phyloP scores from a whole-genome alignment of 108 stramenopile species.

The Seminavis robusta region DNA sequence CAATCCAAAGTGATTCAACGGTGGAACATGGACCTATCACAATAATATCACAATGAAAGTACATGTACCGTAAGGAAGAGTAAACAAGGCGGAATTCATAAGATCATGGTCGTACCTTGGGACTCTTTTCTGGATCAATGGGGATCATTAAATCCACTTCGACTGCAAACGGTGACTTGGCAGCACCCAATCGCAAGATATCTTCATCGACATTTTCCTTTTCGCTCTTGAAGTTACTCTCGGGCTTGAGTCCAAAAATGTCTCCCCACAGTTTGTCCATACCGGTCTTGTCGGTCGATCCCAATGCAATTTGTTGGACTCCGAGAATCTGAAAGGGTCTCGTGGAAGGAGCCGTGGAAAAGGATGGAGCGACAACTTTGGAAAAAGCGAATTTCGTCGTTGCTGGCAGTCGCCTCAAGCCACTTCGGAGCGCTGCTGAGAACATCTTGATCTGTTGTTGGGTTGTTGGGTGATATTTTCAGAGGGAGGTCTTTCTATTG shows the following conservation, averaged over 20 bases:
- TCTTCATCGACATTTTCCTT: slow-evolving; percentile 98
- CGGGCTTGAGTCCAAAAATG: slow-evolving; percentile 75
- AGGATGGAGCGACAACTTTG: too few species aligned
- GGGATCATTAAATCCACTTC: slow-evolving; percentile 98
- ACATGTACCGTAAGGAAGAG: background rate
- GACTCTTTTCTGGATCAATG: slow-evolving; percentile 70
- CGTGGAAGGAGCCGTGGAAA: too few species aligned
- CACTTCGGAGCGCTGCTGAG: too few species aligned
- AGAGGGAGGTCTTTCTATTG: too few species aligned
- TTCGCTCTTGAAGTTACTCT: slow-evolving; percentile 59
- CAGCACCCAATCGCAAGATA: slow-evolving; percentile 80
- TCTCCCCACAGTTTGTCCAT: slow-evolving; percentile 83
- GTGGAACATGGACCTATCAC: slow-evolving; percentile 64
- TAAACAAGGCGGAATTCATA: background rate
- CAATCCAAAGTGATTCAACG: slow-evolving; percentile 96
- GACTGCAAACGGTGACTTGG: slow-evolving; percentile 71
- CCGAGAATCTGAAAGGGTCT: slow-evolving; percentile 89
- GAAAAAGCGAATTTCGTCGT: too few species aligned
- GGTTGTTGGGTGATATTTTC: too few species aligned
- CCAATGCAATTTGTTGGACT: slow-evolving; percentile 96
- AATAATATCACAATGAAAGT: background rate
- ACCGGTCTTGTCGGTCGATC: slow-evolving; percentile 57
- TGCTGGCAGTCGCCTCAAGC: too few species aligned
- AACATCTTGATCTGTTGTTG: too few species aligned
- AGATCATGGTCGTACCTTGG: slow-evolving; percentile 49